A percentile compares a stretch with the other conserved stretches of the same genome.
Evolutionary conservation across 1,284 basidiomycete genomes (phyloP).

Genomic region (Cryptococcus hybrid): DNA sequence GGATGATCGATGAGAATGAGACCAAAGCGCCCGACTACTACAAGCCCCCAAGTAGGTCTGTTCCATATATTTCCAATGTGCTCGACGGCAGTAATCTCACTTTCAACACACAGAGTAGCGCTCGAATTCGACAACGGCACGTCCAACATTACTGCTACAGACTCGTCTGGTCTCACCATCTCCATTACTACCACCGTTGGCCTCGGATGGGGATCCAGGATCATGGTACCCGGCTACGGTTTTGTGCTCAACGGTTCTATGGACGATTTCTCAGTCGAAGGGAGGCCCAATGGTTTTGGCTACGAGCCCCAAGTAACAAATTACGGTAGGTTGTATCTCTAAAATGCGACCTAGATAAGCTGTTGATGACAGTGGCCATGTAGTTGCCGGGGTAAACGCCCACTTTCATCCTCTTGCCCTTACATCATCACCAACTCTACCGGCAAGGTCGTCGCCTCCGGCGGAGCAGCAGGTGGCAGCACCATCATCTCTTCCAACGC

Average conservation of each 20-base stretch:
- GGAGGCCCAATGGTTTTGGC: slow-evolving; percentile 36
- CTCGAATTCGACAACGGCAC: too few species aligned
- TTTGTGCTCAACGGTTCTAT: slow-evolving; percentile 46
- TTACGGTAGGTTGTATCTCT: slow-evolving; percentile 23
- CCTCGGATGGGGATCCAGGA: slow-evolving; percentile 38
- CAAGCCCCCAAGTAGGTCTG: slow-evolving; percentile 23
- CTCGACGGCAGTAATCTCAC: too few species aligned
- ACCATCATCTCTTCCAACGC: slow-evolving; percentile 43
- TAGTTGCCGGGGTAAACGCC: slow-evolving; percentile 37
- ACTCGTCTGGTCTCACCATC: slow-evolving; percentile 34
- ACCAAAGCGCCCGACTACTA: slow-evolving; percentile 29
- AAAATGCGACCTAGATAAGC: too few species aligned
- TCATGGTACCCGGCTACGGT: slow-evolving; percentile 42
- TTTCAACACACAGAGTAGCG: too few species aligned
- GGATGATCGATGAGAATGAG: slow-evolving; percentile 24
- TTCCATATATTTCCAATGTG: background rate
- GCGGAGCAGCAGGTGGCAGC: slow-evolving; percentile 42
- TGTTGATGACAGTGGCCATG: too few species aligned
- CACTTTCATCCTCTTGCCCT: slow-evolving; percentile 41
- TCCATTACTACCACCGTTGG: slow-evolving; percentile 45
- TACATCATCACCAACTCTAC: slow-evolving; percentile 32
- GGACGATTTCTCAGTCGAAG: slow-evolving; percentile 45
- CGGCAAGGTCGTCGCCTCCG: slow-evolving; percentile 18
- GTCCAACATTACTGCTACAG: slow-evolving; percentile 41
- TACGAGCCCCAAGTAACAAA: slow-evolving; percentile 40